These are phyloP conservation scores for Sclerotinia sclerotiorum DNA, from an alignment of 2,329 filamentous ascomycete species.

Conservation along the genomic window DNA sequence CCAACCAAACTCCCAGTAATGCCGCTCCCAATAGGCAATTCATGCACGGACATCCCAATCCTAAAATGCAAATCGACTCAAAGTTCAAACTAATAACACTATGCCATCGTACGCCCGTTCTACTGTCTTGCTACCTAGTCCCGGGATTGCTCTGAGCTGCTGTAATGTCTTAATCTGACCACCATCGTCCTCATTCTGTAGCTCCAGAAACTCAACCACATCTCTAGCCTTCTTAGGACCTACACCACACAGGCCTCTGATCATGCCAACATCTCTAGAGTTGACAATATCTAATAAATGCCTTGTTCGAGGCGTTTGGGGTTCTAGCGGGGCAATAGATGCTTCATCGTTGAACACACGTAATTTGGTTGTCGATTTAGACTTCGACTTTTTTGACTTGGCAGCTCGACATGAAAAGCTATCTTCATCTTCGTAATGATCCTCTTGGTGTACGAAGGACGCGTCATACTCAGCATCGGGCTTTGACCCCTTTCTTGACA, in stretches of 20 bases:
- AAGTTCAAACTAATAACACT: conserved; percentile 32
- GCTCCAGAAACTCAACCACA: conserved; percentile 56
- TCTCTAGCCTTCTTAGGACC: conserved; percentile 70
- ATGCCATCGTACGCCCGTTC: conserved; percentile 51
- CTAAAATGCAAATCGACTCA: conserved; percentile 11
- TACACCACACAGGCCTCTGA: conserved; percentile 67
- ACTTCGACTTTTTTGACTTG: conserved; percentile 38
- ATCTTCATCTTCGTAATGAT: conserved; percentile 44
- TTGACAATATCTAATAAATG: conserved; percentile 71
- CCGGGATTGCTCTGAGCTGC: conserved; percentile 55
- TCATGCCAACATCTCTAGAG: conserved; percentile 64
- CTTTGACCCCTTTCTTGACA: conserved; percentile 30
- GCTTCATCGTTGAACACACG: conserved; percentile 42
- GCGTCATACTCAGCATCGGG: conserved; percentile 41
- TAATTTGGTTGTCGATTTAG: conserved; percentile 40
- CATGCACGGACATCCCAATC: conserved; percentile 27
- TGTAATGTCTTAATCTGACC: conserved; percentile 49
- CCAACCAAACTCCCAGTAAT: conserved; percentile 23
- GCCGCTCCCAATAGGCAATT: not conserved
- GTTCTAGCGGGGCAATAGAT: conserved; percentile 45
- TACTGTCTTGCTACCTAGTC: conserved; percentile 56
- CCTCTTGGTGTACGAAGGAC: conserved; percentile 42
- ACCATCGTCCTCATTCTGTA: conserved; percentile 45
- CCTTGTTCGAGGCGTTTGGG: conserved; percentile 49
- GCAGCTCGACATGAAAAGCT: conserved; percentile 38